Evolutionary conservation across 306 rosid species (phyloP).

Genomic region (Acacia confusa): DNA sequence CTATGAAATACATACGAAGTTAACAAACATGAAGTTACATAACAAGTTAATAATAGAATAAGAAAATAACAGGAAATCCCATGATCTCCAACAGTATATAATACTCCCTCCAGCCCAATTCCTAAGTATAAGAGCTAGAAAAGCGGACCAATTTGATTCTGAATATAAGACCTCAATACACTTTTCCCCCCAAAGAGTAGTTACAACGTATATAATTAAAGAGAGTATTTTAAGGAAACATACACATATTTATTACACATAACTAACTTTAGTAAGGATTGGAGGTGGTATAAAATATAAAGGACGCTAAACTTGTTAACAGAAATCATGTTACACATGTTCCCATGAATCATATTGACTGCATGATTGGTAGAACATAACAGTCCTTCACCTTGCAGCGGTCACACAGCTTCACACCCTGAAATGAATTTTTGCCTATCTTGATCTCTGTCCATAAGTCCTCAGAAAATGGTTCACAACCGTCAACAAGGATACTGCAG

Average conservation of each 20-base stretch:
- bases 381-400: constrained; percentile 78
- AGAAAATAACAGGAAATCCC: not conserved
- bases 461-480: constrained; percentile 78
- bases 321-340: not conserved
- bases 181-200: too few species aligned
- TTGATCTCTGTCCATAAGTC: constrained; percentile 79
- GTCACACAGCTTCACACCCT: constrained; percentile 74
- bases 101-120: not conserved
- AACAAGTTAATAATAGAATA: not conserved
- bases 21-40: not conserved
- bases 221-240: too few species aligned
- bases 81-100: not conserved
- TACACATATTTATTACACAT: too few species aligned
- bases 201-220: too few species aligned
- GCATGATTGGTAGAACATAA: constrained; percentile 6
- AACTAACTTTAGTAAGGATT: too few species aligned
- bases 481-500: constrained; percentile 72
- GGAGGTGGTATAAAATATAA: not conserved
- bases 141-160: too few species aligned
- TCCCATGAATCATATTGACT: constrained; percentile 3
- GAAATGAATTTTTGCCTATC: constrained; percentile 61
- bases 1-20: not conserved
- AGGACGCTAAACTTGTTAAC: constrained; percentile 18
- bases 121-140: too few species aligned
- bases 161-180: too few species aligned